Conservation (phyloP, 2,329 filamentous ascomycete genomes). For the Cadophora luteo-olivacea region DNA sequence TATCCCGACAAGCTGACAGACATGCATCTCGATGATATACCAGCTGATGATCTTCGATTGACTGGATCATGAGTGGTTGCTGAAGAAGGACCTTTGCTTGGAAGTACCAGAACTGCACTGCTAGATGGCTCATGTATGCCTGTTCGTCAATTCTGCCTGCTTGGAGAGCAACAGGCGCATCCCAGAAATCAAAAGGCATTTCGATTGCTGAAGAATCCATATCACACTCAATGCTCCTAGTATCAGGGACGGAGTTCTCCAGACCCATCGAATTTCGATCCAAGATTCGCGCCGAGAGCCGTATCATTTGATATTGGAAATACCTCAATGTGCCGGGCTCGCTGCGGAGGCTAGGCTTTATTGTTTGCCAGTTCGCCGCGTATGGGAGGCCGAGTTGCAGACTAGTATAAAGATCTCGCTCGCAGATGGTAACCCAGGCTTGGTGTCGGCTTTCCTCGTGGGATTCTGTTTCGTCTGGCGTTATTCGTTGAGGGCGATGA, state of each 20-base stretch:
- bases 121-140: conserved; percentile 42
- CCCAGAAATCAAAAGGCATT: conserved; percentile 45
- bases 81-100: conserved; percentile 50
- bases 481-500: conserved; percentile 45
- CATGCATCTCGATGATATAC: conserved; percentile 48
- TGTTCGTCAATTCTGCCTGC: conserved; percentile 18
- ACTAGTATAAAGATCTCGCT: conserved; percentile 56
- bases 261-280: conserved; percentile 49
- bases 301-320: conserved; percentile 25
- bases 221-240: conserved; percentile 50
- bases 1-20: conserved; percentile 50
- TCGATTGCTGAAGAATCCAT: conserved; percentile 44
- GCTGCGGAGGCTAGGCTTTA: conserved; percentile 2
- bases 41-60: conserved; percentile 46
- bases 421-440: conserved; percentile 48
- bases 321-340: not conserved
- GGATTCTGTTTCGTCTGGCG: conserved; percentile 31
- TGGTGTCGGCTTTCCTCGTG: conserved; percentile 33
- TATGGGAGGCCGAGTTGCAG: conserved; percentile 60
- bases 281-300: conserved; percentile 46
- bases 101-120: conserved; percentile 50
- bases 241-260: conserved; percentile 46
- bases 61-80: conserved; percentile 53
- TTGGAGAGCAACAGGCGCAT: conserved; percentile 39
- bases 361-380: conserved; percentile 32